Evolutionary conservation across 2,329 filamentous ascomycete genomes (phyloP), one percentile per base, ranked within the genome.

Genomic region (Chaetoscypha palmicola): DNA sequence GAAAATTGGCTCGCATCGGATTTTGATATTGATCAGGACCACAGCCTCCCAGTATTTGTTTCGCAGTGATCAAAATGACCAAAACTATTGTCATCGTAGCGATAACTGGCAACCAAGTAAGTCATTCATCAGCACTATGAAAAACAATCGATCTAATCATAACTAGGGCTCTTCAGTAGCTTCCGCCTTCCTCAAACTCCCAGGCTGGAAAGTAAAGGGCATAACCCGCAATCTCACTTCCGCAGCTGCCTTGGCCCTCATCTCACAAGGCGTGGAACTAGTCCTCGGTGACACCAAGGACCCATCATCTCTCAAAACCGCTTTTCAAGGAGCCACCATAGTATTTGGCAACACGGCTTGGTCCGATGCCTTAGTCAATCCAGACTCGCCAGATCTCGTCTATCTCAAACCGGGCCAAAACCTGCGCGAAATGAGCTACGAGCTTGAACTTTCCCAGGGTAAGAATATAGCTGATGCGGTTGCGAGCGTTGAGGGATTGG

Each of bases 311-410:
- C 54, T 76, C 4, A 56, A 58, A 8, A 28, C 51, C 12, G 72
- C 71, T 2, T 52, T 76, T 22, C 51, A 56, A 0, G 67, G 66
- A 19, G 67, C 66, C 2, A 65, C 73, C 47, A 68, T 68, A 2
- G 66, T 74, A 20, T 76, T 75, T 58, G 52, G 63, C 11, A 66
- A 73, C 38, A 76, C 72, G 14, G 65, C 58, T 40, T 53, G 51
- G 48, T 59, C 47, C 49, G 34, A 38, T 8, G 11, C 45, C 1
- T 56, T 56, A 39, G 47, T 46, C 38, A 43, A 52, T 21, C 53
- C 54, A 11, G 26, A 43, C 24, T 56, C 43, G 11, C 34, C 31
- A 10, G 45, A 34, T 12, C 34, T 48, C 7, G 12, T 16, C n/a
- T 4, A 7, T 16, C 38, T 54, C 14, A 46, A 45, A 38, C 17